Evolutionary conservation across 2,329 filamentous ascomycete genomes (phyloP), one percentile per base, ranked within the genome.

Genomic region (Lachnellula subtilissima): DNA sequence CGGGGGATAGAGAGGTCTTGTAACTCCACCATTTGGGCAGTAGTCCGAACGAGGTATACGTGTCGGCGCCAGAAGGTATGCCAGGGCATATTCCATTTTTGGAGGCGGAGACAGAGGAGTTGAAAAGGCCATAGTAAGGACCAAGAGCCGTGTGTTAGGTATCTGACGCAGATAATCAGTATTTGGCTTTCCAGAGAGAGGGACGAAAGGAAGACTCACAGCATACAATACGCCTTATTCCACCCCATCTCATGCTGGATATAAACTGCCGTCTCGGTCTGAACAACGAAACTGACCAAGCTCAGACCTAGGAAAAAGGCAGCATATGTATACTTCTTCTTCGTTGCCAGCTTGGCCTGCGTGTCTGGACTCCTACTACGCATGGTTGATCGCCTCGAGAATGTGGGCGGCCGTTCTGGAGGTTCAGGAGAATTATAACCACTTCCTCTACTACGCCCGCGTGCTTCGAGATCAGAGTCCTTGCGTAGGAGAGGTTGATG

Each of bases 171-270:
- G 9, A n/a, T 42, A 17, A 15, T 42, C 17, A 43, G 9, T 37
- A 35, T 58, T 53, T 59, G 60, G 40, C 49, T 43, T 50, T 42
- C 35, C 28, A 25, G 12, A 39, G 37, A 40, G 39, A 42, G 14
- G 9, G 28, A 8, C 46, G 17, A 5, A 42, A 17, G 19, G 25
- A n/a, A 32, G 9, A 35, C 75, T 75, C 75, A 97, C 79, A 99
- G 84, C 94, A 99, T 99, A 78, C 91, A 96, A 76, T 97, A 99
- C n/a, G 94, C 90, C 77, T 99, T 99, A 75, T 95, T 84, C 94
- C 94, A 99, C 61, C 88, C 85, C 61, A 97, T 75, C 58, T 94
- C 86, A 71, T 93, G 87, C 75, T 97, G 93, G 59, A 99, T 94
- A 74, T 97, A 92, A 9, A 95, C 86, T 11, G 92, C 93, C 53